phyloP scores from a whole-genome alignment of 2,329 filamentous ascomycete species.

The Botryotinia narcissicola region DNA sequence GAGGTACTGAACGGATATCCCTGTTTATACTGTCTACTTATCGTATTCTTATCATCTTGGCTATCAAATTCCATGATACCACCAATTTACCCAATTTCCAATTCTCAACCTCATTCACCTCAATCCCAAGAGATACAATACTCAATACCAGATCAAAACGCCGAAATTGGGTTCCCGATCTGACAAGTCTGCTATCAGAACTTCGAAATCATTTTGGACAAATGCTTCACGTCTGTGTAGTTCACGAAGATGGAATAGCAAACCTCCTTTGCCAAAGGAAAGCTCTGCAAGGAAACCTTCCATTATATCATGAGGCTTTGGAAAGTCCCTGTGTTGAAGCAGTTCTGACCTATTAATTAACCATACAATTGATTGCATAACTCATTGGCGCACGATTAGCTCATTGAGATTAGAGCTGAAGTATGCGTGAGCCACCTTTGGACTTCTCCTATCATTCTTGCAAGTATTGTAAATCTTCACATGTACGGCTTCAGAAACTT shows the following conservation, averaged over 20 bases:
- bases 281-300: too few species aligned
- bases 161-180: too few species aligned
- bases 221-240: neutral
- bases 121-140: neutral
- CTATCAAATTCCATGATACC: neutral
- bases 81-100: neutral
- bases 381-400: neutral
- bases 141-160: neutral
- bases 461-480: neutral
- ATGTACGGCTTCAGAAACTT: neutral
- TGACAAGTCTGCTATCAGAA: neutral
- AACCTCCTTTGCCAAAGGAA: too few species aligned
- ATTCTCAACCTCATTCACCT: neutral
- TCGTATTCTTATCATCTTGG: neutral
- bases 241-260: neutral
- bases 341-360: too few species aligned
- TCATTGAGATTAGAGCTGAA: neutral
- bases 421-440: too few species aligned
- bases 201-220: neutral
- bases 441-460: neutral
- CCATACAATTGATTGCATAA: too few species aligned
- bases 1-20: neutral
- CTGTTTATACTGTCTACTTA: neutral
- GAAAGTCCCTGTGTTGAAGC: too few species aligned
- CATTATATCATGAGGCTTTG: too few species aligned